Conservation (phyloP, 495 filamentous ascomycete genomes). For the Entonaema liquescens region DNA sequence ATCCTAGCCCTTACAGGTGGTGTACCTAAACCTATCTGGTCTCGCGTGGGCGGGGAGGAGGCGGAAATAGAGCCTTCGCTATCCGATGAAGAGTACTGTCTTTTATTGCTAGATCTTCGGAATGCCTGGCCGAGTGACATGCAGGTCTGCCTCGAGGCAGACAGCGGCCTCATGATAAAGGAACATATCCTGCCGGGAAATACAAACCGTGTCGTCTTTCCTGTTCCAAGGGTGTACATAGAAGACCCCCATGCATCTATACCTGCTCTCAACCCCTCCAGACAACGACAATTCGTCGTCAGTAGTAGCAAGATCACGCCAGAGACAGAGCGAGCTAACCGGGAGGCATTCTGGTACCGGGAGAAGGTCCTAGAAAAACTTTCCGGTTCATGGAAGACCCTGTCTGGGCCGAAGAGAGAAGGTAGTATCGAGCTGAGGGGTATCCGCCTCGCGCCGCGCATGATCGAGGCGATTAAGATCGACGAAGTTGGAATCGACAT, state of each 20-base stretch:
- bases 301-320: slow-evolving; percentile 79
- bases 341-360: slow-evolving; percentile 93
- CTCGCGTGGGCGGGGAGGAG: slow-evolving; percentile 37
- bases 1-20: slow-evolving; percentile 71
- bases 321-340: slow-evolving; percentile 76
- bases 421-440: slow-evolving; percentile 79
- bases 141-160: slow-evolving; percentile 61
- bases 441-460: slow-evolving; percentile 74
- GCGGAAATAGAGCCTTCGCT: slow-evolving; percentile 33
- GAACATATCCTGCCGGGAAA: slow-evolving; percentile 80
- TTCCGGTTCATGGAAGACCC: slow-evolving; percentile 74
- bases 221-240: slow-evolving; percentile 78
- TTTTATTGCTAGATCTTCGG: slow-evolving; percentile 82
- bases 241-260: slow-evolving; percentile 79
- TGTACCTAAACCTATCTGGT: slow-evolving; percentile 60
- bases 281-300: slow-evolving; percentile 87
- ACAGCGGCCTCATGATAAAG: slow-evolving; percentile 49
- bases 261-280: slow-evolving; percentile 78
- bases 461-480: slow-evolving; percentile 84
- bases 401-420: slow-evolving; percentile 60
- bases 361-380: slow-evolving; percentile 80
- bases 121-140: slow-evolving; percentile 88
- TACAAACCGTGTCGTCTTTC: slow-evolving; percentile 77
- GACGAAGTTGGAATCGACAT: slow-evolving; percentile 81
- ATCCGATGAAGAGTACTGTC: slow-evolving; percentile 70